Percentiles rank a stretch among this genome's conserved stretches.
These are phyloP conservation scores for Citrus trifoliata DNA, from an alignment of 345 rosid species.

Conservation along the genomic window DNA sequence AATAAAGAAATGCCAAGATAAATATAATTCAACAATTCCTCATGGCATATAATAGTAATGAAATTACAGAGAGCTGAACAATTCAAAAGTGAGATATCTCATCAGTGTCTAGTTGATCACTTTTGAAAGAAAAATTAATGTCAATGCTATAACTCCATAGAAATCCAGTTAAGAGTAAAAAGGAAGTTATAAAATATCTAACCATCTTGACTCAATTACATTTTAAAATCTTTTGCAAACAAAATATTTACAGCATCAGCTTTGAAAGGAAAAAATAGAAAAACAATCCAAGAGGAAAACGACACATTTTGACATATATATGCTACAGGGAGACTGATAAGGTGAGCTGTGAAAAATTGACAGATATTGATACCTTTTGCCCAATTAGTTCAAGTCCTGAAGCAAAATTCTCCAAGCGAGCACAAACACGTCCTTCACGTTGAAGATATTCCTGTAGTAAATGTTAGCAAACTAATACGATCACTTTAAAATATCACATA, in stretches of 20 bases:
- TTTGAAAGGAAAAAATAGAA: neutral
- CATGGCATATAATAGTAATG: neutral
- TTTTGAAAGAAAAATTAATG: neutral
- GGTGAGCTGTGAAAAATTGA: neutral
- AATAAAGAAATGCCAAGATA: neutral
- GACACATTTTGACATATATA: neutral
- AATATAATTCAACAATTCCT: neutral
- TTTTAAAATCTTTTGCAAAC: neutral
- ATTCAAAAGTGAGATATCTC: neutral
- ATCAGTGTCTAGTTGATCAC: neutral
- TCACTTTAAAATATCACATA: conserved; percentile 7
- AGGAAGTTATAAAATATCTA: neutral
- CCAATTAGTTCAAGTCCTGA: conserved; percentile 90
- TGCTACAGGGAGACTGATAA: neutral
- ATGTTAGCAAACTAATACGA: conserved; percentile 9
- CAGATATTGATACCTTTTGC: conserved; percentile 53
- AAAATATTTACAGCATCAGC: neutral
- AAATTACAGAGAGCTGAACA: neutral
- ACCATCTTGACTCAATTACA: neutral
- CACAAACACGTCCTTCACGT: conserved; percentile 82
- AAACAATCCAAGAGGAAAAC: neutral
- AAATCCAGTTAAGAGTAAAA: neutral
- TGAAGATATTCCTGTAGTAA: conserved; percentile 85
- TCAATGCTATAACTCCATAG: neutral
- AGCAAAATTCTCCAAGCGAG: conserved; percentile 88